Evolutionary conservation across 2,329 filamentous ascomycete genomes (phyloP).

Genomic region (Aspergillus sp.): DNA sequence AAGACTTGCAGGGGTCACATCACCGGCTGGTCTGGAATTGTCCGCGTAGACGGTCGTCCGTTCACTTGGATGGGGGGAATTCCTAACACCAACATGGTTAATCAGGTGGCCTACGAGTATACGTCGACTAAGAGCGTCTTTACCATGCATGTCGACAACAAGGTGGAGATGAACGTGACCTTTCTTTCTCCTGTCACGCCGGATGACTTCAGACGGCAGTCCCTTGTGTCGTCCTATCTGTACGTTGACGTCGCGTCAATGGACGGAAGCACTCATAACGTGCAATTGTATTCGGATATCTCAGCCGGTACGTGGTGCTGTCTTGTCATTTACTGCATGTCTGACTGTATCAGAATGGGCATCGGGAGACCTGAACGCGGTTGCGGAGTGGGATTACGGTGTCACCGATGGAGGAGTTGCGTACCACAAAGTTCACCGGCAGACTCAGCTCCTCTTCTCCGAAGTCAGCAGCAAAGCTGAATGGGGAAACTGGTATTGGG

Average conservation of each 20-base stretch:
- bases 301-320: conserved; percentile 48
- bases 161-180: conserved; percentile 56
- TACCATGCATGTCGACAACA: conserved; percentile 53
- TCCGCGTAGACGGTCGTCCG: conserved; percentile 55
- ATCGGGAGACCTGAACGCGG: conserved; percentile 49
- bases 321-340: not conserved
- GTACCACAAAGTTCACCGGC: conserved; percentile 51
- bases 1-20: conserved; percentile 40
- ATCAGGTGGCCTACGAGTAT: conserved; percentile 57
- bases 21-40: conserved; percentile 58
- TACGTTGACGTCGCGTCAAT: conserved; percentile 53
- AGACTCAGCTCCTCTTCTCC: conserved; percentile 39
- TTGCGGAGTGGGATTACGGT: conserved; percentile 55
- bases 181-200: conserved; percentile 64
- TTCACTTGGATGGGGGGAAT: conserved; percentile 64
- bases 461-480: conserved; percentile 41
- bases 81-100: conserved; percentile 37
- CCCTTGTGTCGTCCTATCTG: conserved; percentile 61
- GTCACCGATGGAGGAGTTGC: conserved; percentile 42
- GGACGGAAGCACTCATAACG: conserved; percentile 53
- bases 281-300: conserved; percentile 65
- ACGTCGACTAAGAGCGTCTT: conserved; percentile 65
- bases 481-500: conserved; percentile 48
- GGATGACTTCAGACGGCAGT: conserved; percentile 57
- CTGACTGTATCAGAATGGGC: conserved; percentile 53